Evolutionary conservation across 202 grass and related monocot genomes (phyloP).

Genomic region (Dendrocalamus latiflorus): DNA sequence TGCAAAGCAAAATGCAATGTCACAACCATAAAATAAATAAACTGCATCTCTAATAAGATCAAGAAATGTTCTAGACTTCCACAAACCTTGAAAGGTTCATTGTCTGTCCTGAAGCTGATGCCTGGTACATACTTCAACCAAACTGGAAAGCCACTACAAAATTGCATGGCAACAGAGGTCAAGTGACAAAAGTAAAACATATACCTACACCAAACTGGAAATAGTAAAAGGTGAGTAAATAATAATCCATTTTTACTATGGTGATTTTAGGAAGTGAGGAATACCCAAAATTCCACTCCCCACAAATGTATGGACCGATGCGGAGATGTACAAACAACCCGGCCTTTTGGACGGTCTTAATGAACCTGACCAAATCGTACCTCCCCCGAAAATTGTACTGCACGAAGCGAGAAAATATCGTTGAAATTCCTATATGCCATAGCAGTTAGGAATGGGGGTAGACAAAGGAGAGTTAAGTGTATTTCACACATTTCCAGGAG

Average conservation of each 20-base stretch:
- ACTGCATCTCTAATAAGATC: slow-evolving; percentile 13
- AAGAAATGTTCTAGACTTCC: slow-evolving; percentile 17
- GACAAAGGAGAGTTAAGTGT: not conserved
- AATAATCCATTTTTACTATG: not conserved
- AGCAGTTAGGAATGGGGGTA: not conserved
- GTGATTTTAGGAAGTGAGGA: not conserved
- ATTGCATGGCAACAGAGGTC: not conserved
- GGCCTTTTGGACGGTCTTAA: slow-evolving; percentile 83
- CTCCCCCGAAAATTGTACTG: slow-evolving; percentile 95
- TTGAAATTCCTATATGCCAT: slow-evolving; percentile 19
- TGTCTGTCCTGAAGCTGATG: slow-evolving; percentile 98
- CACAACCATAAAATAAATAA: not conserved
- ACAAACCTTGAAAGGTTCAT: slow-evolving; percentile 88
- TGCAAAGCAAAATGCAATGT: slow-evolving; percentile 33
- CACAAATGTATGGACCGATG: slow-evolving; percentile 95
- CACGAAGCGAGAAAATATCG: slow-evolving; percentile 38
- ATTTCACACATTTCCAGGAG: slow-evolving; percentile 63
- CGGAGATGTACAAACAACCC: slow-evolving; percentile 92
- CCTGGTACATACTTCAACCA: slow-evolving; percentile 98
- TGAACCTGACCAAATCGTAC: slow-evolving; percentile 95
- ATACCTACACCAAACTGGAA: slow-evolving; percentile 12
- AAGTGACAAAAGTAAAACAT: not conserved
- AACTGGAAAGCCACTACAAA: slow-evolving; percentile 87
- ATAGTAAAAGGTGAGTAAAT: slow-evolving; percentile 10
- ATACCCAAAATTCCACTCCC: too few species aligned